A percentile compares a stretch with the other conserved stretches of the same genome.
Evolutionary conservation across 2,329 filamentous ascomycete genomes (phyloP).

Genomic region (Venturia pyrina): DNA sequence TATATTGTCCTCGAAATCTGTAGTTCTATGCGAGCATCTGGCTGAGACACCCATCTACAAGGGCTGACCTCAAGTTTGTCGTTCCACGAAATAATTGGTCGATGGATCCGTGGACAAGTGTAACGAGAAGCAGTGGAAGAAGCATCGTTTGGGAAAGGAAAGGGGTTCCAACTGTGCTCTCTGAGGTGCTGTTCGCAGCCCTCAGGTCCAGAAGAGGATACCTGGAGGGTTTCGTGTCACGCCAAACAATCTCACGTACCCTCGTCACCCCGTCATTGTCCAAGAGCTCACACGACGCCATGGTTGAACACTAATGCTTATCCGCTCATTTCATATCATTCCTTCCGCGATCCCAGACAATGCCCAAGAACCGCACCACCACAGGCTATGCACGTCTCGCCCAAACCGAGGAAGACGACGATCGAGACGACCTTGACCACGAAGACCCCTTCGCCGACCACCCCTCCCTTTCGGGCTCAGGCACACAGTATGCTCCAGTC

Average conservation of each 20-base stretch:
- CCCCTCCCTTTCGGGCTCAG: slow-evolving; percentile 25
- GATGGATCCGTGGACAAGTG: background rate
- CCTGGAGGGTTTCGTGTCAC: background rate
- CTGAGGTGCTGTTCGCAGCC: too few relatives aligned
- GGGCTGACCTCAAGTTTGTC: too few relatives aligned
- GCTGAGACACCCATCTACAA: too few relatives aligned
- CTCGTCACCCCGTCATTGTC: background rate
- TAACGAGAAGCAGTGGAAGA: background rate
- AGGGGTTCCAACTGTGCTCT: too few relatives aligned
- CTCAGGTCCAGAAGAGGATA: background rate
- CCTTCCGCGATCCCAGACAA: slow-evolving; percentile 13
- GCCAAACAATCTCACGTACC: background rate
- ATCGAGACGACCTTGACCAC: slow-evolving; percentile 29
- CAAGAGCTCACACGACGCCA: background rate
- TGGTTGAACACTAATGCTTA: background rate
- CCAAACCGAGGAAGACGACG: slow-evolving; percentile 41
- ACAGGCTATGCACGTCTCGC: slow-evolving; percentile 42
- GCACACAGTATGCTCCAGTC: slow-evolving; percentile 35
- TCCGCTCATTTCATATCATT: background rate
- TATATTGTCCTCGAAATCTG: too few relatives aligned
- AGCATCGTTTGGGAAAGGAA: background rate
- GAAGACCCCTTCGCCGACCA: slow-evolving; percentile 24
- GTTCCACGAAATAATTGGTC: too few relatives aligned
- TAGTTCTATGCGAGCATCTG: too few relatives aligned
- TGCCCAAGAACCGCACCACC: slow-evolving; percentile 27